Base-by-base conservation (phyloP, 2,329 filamentous ascomycete genomes). In the Sporothrix sp. region DNA sequence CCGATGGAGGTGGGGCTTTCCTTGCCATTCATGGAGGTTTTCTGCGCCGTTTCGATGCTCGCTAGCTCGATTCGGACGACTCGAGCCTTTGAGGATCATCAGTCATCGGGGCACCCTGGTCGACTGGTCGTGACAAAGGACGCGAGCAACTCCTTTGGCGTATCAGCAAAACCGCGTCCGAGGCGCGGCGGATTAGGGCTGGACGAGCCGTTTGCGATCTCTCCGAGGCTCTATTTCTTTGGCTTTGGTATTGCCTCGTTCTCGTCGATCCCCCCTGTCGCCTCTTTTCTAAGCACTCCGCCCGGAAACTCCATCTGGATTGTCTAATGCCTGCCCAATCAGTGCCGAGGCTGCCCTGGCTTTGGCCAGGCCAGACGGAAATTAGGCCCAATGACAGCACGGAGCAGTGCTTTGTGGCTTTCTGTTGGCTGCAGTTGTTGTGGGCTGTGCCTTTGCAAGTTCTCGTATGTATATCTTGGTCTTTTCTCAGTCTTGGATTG, bases 321-420 rank as follows among this genome's bases (percentile, higher is more conserved):
- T 45, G 30, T 20, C 35, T 35, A 4, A 32, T 30, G 40, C 25
- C 36, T 48, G 68, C 63, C 70, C 70, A 68, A 68, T 67, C 59
- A 56, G 23, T 52, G 53, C 56, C 56, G 58, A 58, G 58, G 58
- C 57, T 56, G 45, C 55, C 53, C 60, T 57, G 57, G 57, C 61
- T 58, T 57, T n/a, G n/a, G n/a, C n/a, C n/a, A n/a, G n/a, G n/a
- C n/a, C 57, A 61, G 52, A 58, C 63, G 60, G 60, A 63, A 63
- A 64, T 65, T 64, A 61, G 61, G 54, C 60, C 66, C 66, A 69
- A 69, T 67, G 58, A 57, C 49, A 52, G 59, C 56, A 54, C 48
- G 52, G 39, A 55, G 48, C 57, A 57, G 51, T 48, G 38, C 52
- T 55, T 50, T 59, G 58, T 55, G 58, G 45, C 52, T 53, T 54